phyloP scores from a whole-genome alignment of 2,329 filamentous ascomycete genomes.

The Epichloe coenophiala region DNA sequence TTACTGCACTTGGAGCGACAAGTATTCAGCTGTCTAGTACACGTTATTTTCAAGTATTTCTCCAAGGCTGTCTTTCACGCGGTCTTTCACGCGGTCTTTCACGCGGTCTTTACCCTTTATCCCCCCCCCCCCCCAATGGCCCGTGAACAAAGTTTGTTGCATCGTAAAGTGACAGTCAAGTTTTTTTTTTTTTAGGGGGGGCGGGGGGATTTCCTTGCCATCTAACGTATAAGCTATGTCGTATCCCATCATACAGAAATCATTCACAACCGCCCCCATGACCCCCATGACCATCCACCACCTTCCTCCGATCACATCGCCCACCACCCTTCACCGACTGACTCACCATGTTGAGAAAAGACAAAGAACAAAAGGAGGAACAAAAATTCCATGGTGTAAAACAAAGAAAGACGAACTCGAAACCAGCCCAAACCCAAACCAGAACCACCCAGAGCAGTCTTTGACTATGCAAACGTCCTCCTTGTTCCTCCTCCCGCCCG shows the following conservation, averaged over 20 bases:
- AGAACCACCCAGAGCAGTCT: not conserved
- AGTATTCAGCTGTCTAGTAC: too few relatives aligned
- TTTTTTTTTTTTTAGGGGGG: too few relatives aligned
- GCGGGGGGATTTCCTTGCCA: not conserved
- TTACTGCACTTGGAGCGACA: too few relatives aligned
- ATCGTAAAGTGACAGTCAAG: not conserved
- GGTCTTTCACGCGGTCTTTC: too few relatives aligned
- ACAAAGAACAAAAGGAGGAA: not conserved
- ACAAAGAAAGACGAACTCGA: not conserved
- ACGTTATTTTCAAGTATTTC: too few relatives aligned
- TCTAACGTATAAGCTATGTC: constrained; percentile 1
- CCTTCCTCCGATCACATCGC: too few relatives aligned
- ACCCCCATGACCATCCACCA: not conserved
- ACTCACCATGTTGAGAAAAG: not conserved
- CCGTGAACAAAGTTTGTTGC: too few relatives aligned
- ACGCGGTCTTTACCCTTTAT: too few relatives aligned
- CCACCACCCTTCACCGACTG: not conserved
- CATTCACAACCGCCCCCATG: not conserved
- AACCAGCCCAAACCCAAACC: not conserved
- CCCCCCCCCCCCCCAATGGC: too few relatives aligned
- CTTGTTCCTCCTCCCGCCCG: not conserved
- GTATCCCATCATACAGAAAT: not conserved
- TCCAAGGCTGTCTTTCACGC: too few relatives aligned
- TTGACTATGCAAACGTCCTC: constrained; percentile 1
- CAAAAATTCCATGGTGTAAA: not conserved